These are phyloP conservation scores for Ophiocordyceps sinensis DNA, from an alignment of 2,329 filamentous ascomycete genomes.

Conservation along the genomic window DNA sequence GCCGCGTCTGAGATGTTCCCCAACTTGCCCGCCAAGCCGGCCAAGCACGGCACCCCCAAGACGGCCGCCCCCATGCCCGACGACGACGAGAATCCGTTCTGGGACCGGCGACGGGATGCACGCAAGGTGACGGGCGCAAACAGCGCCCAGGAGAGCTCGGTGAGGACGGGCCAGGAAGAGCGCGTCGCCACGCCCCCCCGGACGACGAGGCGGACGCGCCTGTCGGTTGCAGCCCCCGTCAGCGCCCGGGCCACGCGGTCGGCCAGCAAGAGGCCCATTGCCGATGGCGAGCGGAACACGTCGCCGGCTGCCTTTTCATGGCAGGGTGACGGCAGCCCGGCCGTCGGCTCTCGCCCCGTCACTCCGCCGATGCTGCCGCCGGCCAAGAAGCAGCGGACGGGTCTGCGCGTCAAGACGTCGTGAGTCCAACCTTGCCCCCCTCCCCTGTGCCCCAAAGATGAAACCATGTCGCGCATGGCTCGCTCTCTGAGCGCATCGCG, in stretches of 20 bases:
- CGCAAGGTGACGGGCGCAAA: conserved; percentile 23
- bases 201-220: conserved; percentile 20
- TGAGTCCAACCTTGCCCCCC: conserved; percentile 29
- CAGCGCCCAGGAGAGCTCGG: conserved; percentile 21
- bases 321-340: conserved; percentile 29
- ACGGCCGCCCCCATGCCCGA: conserved; percentile 12
- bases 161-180: conserved; percentile 16
- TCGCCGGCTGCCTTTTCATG: conserved; percentile 39
- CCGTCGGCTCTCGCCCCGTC: conserved; percentile 41
- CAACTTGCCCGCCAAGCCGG: conserved; percentile 14
- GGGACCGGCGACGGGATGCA: conserved; percentile 21
- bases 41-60: conserved; percentile 13
- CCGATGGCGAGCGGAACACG: conserved; percentile 36
- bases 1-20: conserved; percentile 17
- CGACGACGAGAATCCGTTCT: conserved; percentile 16
- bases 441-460: background rate
- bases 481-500: background rate
- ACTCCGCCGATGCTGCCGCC: conserved; percentile 43
- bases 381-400: conserved; percentile 44
- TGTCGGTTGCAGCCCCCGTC: conserved; percentile 17
- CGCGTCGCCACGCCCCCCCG: conserved; percentile 16
- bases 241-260: conserved; percentile 32
- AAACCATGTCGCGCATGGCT: background rate
- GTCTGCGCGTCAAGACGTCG: conserved; percentile 55
- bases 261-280: conserved; percentile 36